Evolutionary conservation across 441 rosid genomes (phyloP).

Genomic region (Capsella rubella): DNA sequence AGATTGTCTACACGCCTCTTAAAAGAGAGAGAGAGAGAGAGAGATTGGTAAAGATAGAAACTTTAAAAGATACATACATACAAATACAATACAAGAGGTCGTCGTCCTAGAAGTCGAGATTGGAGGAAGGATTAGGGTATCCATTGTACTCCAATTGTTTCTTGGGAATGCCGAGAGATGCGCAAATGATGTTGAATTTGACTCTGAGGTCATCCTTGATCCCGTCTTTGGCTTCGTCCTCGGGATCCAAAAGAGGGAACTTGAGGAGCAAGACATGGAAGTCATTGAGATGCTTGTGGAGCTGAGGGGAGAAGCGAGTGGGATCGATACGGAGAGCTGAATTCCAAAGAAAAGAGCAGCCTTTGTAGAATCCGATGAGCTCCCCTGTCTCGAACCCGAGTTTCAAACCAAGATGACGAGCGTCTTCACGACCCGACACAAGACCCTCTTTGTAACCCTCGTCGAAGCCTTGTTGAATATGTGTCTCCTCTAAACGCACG

Average conservation of each 20-base stretch:
- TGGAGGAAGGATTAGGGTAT: constrained; percentile 57
- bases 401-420: constrained; percentile 64
- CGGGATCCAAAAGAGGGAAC: constrained; percentile 74
- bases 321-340: constrained; percentile 61
- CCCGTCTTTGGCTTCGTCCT: constrained; percentile 66
- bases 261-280: constrained; percentile 64
- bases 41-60: background rate
- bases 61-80: constrained; percentile 15
- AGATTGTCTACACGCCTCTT: background rate
- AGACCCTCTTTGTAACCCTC: constrained; percentile 71
- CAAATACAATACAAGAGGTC: background rate
- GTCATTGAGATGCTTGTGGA: constrained; percentile 62
- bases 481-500: constrained; percentile 71
- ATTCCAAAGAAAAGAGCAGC: constrained; percentile 76
- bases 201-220: constrained; percentile 67
- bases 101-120: constrained; percentile 56
- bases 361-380: constrained; percentile 83
- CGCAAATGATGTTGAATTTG: constrained; percentile 74
- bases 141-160: constrained; percentile 69
- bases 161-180: constrained; percentile 59
- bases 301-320: constrained; percentile 56
- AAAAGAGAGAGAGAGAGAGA: background rate
- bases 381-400: constrained; percentile 84
- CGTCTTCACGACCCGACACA: constrained; percentile 66
- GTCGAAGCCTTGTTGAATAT: constrained; percentile 65